A percentile compares a stretch with the other conserved stretches of the same genome.
phyloP scores from a whole-genome alignment of 2,329 filamentous ascomycete species.

The Fusarium dimerum region DNA sequence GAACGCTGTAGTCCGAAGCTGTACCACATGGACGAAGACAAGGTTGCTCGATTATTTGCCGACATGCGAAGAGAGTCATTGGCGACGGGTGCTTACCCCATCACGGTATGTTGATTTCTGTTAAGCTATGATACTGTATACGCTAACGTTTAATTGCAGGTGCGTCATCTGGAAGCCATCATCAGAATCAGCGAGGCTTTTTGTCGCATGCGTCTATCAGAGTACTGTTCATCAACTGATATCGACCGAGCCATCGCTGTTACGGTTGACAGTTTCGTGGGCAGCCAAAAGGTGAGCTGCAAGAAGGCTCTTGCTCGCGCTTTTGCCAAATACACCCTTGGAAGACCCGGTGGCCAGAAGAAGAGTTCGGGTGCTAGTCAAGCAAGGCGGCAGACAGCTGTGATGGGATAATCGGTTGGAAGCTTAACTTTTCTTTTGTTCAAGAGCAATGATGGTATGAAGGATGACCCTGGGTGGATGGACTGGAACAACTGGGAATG shows the following conservation, averaged over 20 bases:
- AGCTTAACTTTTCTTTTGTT: no score
- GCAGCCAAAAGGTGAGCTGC: conserved; percentile 93
- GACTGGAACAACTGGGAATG: no score
- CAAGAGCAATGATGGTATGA: no score
- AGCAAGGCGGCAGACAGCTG: conserved; percentile 31
- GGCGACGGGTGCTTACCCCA: conserved; percentile 94
- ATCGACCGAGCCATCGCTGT: conserved; percentile 98
- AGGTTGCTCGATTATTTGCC: conserved; percentile 88
- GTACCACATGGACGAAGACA: conserved; percentile 97
- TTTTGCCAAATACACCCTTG: conserved; percentile 89
- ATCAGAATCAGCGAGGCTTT: conserved; percentile 94
- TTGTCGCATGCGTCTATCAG: conserved; percentile 96
- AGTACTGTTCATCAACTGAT: conserved; percentile 87
- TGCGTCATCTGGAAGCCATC: conserved; percentile 96
- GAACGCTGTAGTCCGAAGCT: conserved; percentile 89
- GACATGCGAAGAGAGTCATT: conserved; percentile 94
- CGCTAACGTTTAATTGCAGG: conserved; percentile 51
- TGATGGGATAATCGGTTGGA: conserved; percentile 24
- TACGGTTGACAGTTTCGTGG: conserved; percentile 93
- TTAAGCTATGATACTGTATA: neutral
- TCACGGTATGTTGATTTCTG: conserved; percentile 73
- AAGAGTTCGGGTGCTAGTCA: conserved; percentile 24
- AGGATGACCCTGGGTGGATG: no score
- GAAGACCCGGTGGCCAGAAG: conserved; percentile 45
- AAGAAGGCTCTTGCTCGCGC: conserved; percentile 94